Base-by-base conservation (phyloP, 2,329 filamentous ascomycete genomes). In the Neonectria faginata region DNA sequence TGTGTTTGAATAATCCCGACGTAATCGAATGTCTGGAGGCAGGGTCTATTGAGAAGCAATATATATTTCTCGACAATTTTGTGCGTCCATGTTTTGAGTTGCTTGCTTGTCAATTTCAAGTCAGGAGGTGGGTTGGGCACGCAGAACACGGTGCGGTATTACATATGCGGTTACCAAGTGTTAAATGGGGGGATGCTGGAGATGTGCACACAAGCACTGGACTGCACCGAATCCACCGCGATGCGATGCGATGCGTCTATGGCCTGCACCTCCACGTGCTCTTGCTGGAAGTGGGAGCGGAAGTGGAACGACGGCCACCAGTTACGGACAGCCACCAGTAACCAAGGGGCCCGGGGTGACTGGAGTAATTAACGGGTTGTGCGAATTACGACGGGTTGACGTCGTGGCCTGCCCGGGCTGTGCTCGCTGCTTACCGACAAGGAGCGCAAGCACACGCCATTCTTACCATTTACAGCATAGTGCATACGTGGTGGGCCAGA, bases 371-470 rank as follows among this genome's bases (percentile, higher is more conserved):
- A 61, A 22, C 18, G 29, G 54, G 48, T 31, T 42, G 60, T 58
- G 55, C 33, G 55, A 58, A 63, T 47, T 56, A 33, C 18, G 29
- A 11, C 45, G 11, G 36, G 36, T 48, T 57, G 48, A 57, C 60
- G 55, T 57, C 31, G 48, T 45, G 39, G 20, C 44, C 22, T 33
- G 36, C 41, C 51, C 39, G 22, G 60, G 25, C 42, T 39, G 33
- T 59, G 56, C 55, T 41, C 22, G 48, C 48, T 12, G 44, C 33
- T 52, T 54, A 54, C 42, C 50, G 8, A 48, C 18, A 22, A 22
- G 18, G 44, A 14, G 48, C 44, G 25, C 20, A 20, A 12, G 33
- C 20, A 16, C 41, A 59, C 44, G 54, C 44, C 14, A 22, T 9
- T 16, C 36, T 60, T 45, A 31, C 61, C 47, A 12, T 33, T 60